A percentile compares a stretch with the other conserved stretches of the same genome.
These are phyloP conservation scores for Dipteronia dyeriana DNA, from an alignment of 345 rosid species.

Conservation along the genomic window DNA sequence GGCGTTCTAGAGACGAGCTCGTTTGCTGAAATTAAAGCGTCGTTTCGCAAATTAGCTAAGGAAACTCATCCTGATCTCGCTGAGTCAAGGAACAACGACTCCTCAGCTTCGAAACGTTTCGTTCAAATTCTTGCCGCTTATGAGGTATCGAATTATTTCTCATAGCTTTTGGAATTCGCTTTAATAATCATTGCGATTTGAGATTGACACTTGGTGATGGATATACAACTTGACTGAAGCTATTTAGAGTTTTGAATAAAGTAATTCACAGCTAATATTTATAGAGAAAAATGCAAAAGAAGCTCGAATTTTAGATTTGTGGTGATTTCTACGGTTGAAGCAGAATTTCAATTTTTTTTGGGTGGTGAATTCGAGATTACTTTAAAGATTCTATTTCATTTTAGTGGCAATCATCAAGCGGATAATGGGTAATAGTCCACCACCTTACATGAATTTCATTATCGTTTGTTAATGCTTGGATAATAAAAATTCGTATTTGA, in stretches of 20 bases:
- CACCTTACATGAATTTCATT: not conserved
- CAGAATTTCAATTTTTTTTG: no score
- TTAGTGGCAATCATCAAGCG: not conserved
- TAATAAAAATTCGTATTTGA: not conserved
- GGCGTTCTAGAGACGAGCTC: constrained; percentile 70
- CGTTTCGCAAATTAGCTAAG: constrained; percentile 81
- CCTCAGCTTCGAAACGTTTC: constrained; percentile 61
- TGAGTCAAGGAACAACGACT: constrained; percentile 34
- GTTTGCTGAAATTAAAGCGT: constrained; percentile 79
- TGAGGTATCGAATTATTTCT: constrained; percentile 47
- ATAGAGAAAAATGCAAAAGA: not conserved
- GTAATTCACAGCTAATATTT: not conserved
- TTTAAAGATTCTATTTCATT: not conserved
- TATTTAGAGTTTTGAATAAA: not conserved
- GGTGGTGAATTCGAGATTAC: not conserved
- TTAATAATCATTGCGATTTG: not conserved
- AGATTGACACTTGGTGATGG: not conserved
- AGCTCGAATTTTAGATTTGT: not conserved
- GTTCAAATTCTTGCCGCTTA: constrained; percentile 90
- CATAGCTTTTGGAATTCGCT: not conserved
- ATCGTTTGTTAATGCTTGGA: not conserved
- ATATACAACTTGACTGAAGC: not conserved
- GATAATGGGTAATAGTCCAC: not conserved
- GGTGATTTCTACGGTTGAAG: not conserved
- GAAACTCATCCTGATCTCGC: constrained; percentile 91